Evolutionary conservation across 2,329 filamentous ascomycete species (phyloP).

Genomic region (Aureobasidium sp.): DNA sequence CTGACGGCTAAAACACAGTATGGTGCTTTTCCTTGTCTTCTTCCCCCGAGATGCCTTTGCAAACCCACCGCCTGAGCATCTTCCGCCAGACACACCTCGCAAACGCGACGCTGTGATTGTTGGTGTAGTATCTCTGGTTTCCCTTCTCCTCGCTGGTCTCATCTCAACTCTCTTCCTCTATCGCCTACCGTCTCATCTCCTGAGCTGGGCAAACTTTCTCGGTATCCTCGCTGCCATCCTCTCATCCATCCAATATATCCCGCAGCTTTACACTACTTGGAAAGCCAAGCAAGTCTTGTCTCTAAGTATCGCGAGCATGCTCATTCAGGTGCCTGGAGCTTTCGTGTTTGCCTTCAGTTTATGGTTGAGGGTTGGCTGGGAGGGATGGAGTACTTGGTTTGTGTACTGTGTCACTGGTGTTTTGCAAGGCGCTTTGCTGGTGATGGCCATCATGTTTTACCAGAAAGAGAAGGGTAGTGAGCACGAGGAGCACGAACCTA

Average conservation of each 20-base stretch:
- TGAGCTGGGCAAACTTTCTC: conserved; percentile 76
- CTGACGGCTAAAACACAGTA: conserved; percentile 44
- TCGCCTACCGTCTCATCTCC: conserved; percentile 56
- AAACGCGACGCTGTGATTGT: conserved; percentile 76
- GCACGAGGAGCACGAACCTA: conserved; percentile 9
- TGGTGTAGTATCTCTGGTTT: conserved; percentile 63
- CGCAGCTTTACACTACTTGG: conserved; percentile 91
- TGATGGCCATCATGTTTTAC: conserved; percentile 72
- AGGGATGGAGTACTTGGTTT: conserved; percentile 93
- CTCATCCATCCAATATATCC: conserved; percentile 84
- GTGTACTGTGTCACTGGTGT: conserved; percentile 80
- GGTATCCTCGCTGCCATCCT: conserved; percentile 73
- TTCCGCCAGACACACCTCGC: conserved; percentile 40
- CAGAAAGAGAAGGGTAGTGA: conserved; percentile 11
- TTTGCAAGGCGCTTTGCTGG: conserved; percentile 74
- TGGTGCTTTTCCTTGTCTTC: conserved; percentile 90
- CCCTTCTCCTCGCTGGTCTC: conserved; percentile 66
- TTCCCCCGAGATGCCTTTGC: conserved; percentile 57
- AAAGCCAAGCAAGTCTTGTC: conserved; percentile 78
- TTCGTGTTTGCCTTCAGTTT: conserved; percentile 84
- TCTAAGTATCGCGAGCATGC: conserved; percentile 95
- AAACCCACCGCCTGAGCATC: conserved; percentile 34
- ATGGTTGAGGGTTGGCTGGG: conserved; percentile 60
- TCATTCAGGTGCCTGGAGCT: conserved; percentile 90
- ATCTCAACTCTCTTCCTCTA: conserved; percentile 58